Conservation (phyloP, 2,329 filamentous ascomycete genomes). For the Atkinsonella hypoxylon region DNA sequence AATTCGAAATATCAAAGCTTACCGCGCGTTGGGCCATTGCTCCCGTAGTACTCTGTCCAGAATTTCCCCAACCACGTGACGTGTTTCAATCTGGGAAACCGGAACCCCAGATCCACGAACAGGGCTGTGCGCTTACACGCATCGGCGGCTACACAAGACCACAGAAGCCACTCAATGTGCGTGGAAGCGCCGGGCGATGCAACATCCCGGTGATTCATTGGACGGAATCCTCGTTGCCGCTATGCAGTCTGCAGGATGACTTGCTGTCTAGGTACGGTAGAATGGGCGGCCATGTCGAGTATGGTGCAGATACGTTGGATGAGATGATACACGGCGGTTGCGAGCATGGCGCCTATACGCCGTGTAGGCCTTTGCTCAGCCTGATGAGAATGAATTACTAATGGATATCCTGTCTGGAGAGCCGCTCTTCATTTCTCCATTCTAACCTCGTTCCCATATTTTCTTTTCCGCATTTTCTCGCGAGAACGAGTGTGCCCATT, state of each 20-base stretch:
- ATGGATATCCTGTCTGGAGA: background rate
- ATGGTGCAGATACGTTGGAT: background rate
- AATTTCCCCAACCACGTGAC: background rate
- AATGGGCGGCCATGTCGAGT: background rate
- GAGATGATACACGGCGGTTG: background rate
- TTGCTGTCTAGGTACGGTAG: background rate
- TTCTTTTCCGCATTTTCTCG: background rate
- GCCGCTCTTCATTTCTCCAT: background rate
- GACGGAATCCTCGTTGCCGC: background rate
- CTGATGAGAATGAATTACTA: background rate
- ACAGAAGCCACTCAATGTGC: constrained; percentile 5
- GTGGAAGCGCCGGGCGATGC: constrained; percentile 5
- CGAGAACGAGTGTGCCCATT: background rate
- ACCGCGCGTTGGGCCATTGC: too few relatives aligned
- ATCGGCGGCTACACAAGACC: background rate
- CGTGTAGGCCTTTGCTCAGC: background rate
- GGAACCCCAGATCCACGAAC: background rate
- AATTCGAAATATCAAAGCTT: too few relatives aligned
- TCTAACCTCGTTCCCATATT: background rate
- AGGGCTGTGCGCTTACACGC: background rate
- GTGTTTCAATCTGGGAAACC: background rate
- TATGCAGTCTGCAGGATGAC: background rate
- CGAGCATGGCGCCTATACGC: background rate
- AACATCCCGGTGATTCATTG: constrained; percentile 1
- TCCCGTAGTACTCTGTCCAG: too few relatives aligned